Evolutionary conservation across 495 filamentous ascomycete species (phyloP).

Genomic region (Thozetella sp.): DNA sequence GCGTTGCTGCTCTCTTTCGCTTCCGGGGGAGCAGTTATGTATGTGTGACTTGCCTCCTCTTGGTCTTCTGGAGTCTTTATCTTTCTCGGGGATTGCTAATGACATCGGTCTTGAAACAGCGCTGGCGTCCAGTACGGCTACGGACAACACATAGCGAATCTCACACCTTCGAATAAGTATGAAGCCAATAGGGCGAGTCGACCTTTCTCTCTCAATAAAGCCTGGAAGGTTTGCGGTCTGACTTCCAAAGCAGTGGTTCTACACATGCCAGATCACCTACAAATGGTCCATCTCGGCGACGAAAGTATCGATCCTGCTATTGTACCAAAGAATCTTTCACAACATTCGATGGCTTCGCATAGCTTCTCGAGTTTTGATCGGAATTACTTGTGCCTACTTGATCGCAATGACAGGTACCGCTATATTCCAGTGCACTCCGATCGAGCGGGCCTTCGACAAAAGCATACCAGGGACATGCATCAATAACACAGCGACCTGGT

Average conservation of each 20-base stretch:
- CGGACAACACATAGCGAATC: slow-evolving; percentile 16
- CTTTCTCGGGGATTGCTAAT: slow-evolving; percentile 7
- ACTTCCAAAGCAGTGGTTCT: slow-evolving; percentile 17
- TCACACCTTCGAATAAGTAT: slow-evolving; percentile 13
- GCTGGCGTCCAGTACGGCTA: slow-evolving; percentile 23
- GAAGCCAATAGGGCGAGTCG: slow-evolving; percentile 22
- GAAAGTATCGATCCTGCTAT: slow-evolving; percentile 29
- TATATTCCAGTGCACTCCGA: slow-evolving; percentile 23
- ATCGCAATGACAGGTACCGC: slow-evolving; percentile 23
- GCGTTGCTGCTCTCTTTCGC: slow-evolving; percentile 8
- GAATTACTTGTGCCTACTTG: slow-evolving; percentile 20
- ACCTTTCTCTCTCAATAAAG: not conserved
- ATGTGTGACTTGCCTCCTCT: slow-evolving; percentile 4
- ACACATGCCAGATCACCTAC: slow-evolving; percentile 27
- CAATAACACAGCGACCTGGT: slow-evolving; percentile 37
- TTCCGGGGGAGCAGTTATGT: slow-evolving; percentile 5
- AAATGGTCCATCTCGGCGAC: slow-evolving; percentile 26
- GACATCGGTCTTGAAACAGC: not conserved
- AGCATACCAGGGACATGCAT: slow-evolving; percentile 52
- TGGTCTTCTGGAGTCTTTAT: not conserved
- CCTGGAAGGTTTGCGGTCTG: not conserved
- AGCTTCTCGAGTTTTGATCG: not conserved
- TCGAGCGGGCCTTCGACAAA: slow-evolving; percentile 54
- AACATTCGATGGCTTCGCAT: slow-evolving; percentile 21
- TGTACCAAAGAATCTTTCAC: slow-evolving; percentile 29